These are phyloP conservation scores for Sclerotinia glacialis DNA, from an alignment of 2,329 filamentous ascomycete genomes.

Conservation along the genomic window DNA sequence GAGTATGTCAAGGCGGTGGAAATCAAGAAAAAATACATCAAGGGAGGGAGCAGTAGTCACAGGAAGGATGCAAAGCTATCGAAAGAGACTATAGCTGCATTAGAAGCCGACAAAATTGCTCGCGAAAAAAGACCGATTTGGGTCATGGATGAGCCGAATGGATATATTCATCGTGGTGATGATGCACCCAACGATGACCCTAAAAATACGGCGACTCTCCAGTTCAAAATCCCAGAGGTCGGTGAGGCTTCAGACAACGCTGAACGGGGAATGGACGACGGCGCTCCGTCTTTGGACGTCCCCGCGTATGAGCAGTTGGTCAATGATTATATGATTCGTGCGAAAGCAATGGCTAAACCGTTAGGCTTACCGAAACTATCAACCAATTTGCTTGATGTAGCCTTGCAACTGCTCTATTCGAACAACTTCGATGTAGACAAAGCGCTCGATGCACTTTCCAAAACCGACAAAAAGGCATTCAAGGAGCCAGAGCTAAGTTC, in stretches of 20 bases:
- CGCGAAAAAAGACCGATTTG: slow-evolving; percentile 84
- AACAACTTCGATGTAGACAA: slow-evolving; percentile 68
- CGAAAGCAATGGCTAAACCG: slow-evolving; percentile 55
- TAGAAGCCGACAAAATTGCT: slow-evolving; percentile 77
- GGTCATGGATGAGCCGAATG: slow-evolving; percentile 86
- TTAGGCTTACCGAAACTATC: slow-evolving; percentile 71
- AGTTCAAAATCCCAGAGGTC: slow-evolving; percentile 72
- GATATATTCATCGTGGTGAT: slow-evolving; percentile 81
- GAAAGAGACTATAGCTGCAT: slow-evolving; percentile 74
- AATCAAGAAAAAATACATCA: slow-evolving; percentile 72
- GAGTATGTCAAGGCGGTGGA: slow-evolving; percentile 86
- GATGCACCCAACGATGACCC: slow-evolving; percentile 69
- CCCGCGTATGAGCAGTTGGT: slow-evolving; percentile 52
- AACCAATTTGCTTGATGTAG: slow-evolving; percentile 86
- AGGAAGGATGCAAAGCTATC: slow-evolving; percentile 75
- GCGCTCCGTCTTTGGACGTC: slow-evolving; percentile 35
- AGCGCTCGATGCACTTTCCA: slow-evolving; percentile 67
- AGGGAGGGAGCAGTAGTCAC: slow-evolving; percentile 49
- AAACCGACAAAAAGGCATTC: slow-evolving; percentile 67
- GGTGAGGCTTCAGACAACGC: slow-evolving; percentile 46
- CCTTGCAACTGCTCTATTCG: slow-evolving; percentile 68
- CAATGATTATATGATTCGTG: slow-evolving; percentile 66
- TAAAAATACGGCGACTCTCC: slow-evolving; percentile 68
- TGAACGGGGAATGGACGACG: slow-evolving; percentile 39
- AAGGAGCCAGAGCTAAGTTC: slow-evolving; percentile 80